Evolutionary conservation across 2,329 filamentous ascomycete genomes (phyloP).

Genomic region (Colletotrichum agaves): DNA sequence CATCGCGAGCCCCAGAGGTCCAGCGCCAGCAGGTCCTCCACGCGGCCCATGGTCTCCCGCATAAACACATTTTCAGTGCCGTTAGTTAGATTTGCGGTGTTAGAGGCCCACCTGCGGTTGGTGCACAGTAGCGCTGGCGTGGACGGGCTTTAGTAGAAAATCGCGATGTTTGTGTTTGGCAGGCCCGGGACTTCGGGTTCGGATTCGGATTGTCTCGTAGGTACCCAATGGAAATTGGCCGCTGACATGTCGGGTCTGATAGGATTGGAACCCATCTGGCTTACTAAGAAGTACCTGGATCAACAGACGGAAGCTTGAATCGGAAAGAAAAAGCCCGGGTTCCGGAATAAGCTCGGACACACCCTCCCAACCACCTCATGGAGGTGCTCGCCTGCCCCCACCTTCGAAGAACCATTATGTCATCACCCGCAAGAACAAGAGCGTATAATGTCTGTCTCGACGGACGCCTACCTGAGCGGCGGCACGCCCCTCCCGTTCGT

Average conservation of each 20-base stretch:
- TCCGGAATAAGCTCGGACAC: not conserved
- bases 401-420: slow-evolving; percentile 1
- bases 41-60: slow-evolving; percentile 1
- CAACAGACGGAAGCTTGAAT: too few relatives aligned
- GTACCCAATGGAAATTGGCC: not conserved
- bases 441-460: not conserved
- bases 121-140: slow-evolving; percentile 11
- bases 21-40: not conserved
- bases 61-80: slow-evolving; percentile 8
- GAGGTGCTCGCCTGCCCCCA: not conserved
- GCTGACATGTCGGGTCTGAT: not conserved
- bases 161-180: slow-evolving; percentile 15
- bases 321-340: too few relatives aligned
- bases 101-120: not conserved
- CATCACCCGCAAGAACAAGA: not conserved
- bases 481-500: slow-evolving; percentile 19
- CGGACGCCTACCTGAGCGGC: not conserved
- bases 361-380: not conserved
- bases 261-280: too few relatives aligned
- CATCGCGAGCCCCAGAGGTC: slow-evolving; percentile 1
- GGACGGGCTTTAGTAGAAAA: not conserved
- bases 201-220: slow-evolving; percentile 31
- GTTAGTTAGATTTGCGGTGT: slow-evolving; percentile 1
- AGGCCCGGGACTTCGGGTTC: slow-evolving; percentile 18
- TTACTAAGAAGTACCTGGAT: too few relatives aligned